Evolutionary conservation across 2,329 filamentous ascomycete species (phyloP), one percentile per base, ranked within the genome.

Genomic region (Lasiodiplodia theobromae): DNA sequence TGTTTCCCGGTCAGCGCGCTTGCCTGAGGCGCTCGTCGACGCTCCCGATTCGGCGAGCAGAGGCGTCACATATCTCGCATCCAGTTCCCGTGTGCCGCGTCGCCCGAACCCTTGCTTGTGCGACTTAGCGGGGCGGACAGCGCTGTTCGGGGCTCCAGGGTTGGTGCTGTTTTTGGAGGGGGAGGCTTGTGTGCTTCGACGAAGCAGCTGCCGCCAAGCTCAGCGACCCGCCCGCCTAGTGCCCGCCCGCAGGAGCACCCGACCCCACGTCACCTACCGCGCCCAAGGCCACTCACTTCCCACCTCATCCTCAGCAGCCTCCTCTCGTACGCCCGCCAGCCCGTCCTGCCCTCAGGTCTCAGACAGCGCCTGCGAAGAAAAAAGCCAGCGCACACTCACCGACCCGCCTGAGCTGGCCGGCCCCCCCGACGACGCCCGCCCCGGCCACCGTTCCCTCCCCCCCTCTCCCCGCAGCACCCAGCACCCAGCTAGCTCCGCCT

Each of bases 31-130:
- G 51, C 5, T 21, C 31, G 34, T 37, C 60, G n/a, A 31, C 2
- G 16, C n/a, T 14, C 28, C 44, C 60, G 60, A 64, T 52, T 12
- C 44, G 44, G 54, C 37, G 8, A 60, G 52, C 51, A 52, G 56
- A 58, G 53, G 65, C 53, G 53, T 49, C 53, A 67, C 53, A 60
- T 58, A 67, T 51, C 53, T 60, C n/a, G 62, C 62, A 54, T 53
- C 62, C 62, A 40, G 31, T 52, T 52, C 52, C 40, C 34, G 53
- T 73, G 67, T 70, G 71, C 71, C 65, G 65, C 65, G 53, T 37
- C 65, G 65, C 71, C 37, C 57, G 66, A 71, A 76, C 74, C 77
- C 77, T 79, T 76, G 77, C 71, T 75, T 79, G 77, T 78, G 72
- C 69, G 63, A 79, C 76, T 62, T 28, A 28, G 38, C 49, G 34